Evolutionary conservation across 371 early-diverging fungal genomes (phyloP).

Genomic region (Mortierella sp.): DNA sequence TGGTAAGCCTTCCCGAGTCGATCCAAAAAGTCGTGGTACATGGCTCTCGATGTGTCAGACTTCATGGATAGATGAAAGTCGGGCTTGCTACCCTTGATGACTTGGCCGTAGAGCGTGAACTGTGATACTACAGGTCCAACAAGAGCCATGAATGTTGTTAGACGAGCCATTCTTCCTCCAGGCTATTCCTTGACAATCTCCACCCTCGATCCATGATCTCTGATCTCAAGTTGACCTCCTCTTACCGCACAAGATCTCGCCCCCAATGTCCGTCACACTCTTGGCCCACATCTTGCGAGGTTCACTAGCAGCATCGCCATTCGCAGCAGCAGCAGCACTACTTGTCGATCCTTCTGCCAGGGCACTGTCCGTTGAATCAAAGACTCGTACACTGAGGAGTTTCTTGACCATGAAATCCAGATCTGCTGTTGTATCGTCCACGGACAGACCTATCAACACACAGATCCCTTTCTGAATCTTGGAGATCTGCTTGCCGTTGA

Average conservation of each 20-base stretch:
- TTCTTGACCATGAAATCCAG: conserved; percentile 79
- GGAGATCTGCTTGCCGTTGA: conserved; percentile 73
- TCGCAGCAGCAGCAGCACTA: neutral
- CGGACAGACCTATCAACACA: conserved; percentile 78
- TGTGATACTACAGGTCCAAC: conserved; percentile 71
- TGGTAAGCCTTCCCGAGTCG: conserved; percentile 74
- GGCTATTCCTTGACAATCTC: no score
- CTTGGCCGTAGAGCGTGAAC: conserved; percentile 84
- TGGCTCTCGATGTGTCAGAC: conserved; percentile 65
- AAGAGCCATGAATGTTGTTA: neutral
- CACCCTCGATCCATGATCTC: no score
- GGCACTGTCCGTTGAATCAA: conserved; percentile 62
- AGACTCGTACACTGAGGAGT: conserved; percentile 80
- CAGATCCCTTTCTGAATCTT: conserved; percentile 81
- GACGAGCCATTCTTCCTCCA: neutral
- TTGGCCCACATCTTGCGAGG: conserved; percentile 74
- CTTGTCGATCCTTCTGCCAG: neutral
- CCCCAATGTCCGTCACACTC: conserved; percentile 73
- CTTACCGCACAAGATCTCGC: conserved; percentile 80
- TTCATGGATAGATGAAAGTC: conserved; percentile 92
- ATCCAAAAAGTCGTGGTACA: conserved; percentile 79
- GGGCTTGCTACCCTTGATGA: conserved; percentile 85
- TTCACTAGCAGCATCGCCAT: neutral
- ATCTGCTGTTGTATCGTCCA: conserved; percentile 79
- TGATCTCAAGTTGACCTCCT: no score